A percentile compares a stretch with the other conserved stretches of the same genome.
Evolutionary conservation across 129 eudicot genomes (phyloP).

Genomic region (Helichrysum umbraculigerum): DNA sequence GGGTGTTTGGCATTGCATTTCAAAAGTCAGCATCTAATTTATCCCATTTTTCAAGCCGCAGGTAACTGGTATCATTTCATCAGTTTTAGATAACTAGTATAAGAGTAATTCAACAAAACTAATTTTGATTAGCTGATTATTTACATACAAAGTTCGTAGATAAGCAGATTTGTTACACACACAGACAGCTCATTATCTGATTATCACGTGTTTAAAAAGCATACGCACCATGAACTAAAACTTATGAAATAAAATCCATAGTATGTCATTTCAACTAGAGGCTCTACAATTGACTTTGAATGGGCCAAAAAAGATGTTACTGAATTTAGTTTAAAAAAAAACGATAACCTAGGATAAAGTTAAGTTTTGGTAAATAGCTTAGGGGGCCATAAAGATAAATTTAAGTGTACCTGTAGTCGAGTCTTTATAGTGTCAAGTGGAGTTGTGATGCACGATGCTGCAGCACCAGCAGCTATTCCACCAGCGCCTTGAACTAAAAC

Average conservation of each 20-base stretch:
- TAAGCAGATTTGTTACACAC: background rate
- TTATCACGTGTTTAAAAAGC: background rate
- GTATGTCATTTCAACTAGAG: no score
- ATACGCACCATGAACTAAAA: background rate
- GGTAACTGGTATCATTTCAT: background rate
- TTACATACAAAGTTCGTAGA: background rate
- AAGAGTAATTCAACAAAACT: background rate
- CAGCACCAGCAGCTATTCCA: slow-evolving; percentile 81
- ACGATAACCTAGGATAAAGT: background rate
- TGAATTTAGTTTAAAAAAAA: no score
- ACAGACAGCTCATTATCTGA: background rate
- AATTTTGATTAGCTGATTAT: background rate
- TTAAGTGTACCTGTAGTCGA: slow-evolving; percentile 69
- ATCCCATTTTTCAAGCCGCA: background rate
- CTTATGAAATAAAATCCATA: background rate
- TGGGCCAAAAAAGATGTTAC: no score
- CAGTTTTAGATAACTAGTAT: background rate
- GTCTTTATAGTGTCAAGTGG: slow-evolving; percentile 97
- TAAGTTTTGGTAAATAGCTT: background rate
- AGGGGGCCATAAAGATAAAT: background rate
- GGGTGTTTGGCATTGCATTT: background rate
- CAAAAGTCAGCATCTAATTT: background rate
- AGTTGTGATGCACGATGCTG: slow-evolving; percentile 86
- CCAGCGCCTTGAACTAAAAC: slow-evolving; percentile 89
- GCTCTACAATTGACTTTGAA: no score